Evolutionary conservation across 2,329 filamentous ascomycete genomes (phyloP).

Genomic region (Cytospora schulzeri): DNA sequence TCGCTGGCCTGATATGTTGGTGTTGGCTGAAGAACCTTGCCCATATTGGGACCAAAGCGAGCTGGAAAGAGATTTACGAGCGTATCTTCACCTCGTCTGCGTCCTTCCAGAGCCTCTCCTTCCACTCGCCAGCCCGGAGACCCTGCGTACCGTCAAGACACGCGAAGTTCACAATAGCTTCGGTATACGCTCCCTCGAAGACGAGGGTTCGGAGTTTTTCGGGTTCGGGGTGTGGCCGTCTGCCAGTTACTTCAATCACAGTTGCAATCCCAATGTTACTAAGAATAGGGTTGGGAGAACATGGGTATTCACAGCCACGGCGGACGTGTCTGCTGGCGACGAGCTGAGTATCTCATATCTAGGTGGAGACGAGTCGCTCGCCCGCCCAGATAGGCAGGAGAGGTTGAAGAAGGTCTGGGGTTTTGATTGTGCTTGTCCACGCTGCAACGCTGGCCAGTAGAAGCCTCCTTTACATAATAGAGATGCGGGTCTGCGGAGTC

Average conservation of each 20-base stretch:
- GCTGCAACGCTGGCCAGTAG: slow-evolving; percentile 6
- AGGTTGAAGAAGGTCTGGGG: slow-evolving; percentile 24
- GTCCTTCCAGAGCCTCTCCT: slow-evolving; percentile 12
- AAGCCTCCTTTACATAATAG: background rate
- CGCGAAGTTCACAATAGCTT: slow-evolving; percentile 27
- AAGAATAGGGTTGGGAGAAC: slow-evolving; percentile 19
- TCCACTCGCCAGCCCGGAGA: slow-evolving; percentile 7
- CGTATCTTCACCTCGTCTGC: slow-evolving; percentile 18
- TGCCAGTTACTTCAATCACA: slow-evolving; percentile 27
- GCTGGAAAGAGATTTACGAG: slow-evolving; percentile 17
- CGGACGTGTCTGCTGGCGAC: slow-evolving; percentile 6
- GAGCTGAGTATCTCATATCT: slow-evolving; percentile 26
- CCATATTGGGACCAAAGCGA: slow-evolving; percentile 21
- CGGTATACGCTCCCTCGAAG: slow-evolving; percentile 25
- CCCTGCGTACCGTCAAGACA: slow-evolving; percentile 13
- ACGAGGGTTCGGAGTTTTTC: slow-evolving; percentile 26
- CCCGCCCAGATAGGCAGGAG: slow-evolving; percentile 9
- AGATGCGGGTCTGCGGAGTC: background rate
- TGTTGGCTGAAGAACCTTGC: slow-evolving; percentile 9
- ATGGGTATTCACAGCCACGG: slow-evolving; percentile 20
- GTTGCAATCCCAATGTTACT: slow-evolving; percentile 19
- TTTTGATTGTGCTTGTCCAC: slow-evolving; percentile 22
- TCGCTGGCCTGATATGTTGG: slow-evolving; percentile 9
- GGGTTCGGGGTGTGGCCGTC: slow-evolving; percentile 25
- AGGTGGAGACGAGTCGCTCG: slow-evolving; percentile 16